Base-by-base conservation (phyloP, 202 grass and related monocot species). In the Sporobolus alterniflorus region DNA sequence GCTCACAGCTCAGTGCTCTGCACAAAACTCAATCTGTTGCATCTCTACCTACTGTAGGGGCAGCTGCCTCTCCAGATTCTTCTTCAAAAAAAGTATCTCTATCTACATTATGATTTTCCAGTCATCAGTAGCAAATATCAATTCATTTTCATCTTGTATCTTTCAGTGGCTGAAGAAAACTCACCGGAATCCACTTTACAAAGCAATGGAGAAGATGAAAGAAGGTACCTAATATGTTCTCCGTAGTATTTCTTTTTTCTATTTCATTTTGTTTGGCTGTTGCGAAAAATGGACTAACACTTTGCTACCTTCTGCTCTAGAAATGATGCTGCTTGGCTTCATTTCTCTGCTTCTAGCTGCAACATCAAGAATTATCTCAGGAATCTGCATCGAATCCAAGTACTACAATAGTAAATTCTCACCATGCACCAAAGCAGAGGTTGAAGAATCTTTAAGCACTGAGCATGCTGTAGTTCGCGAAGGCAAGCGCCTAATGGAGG, bases 131-230 rank as follows among this genome's bases (percentile, higher is more conserved):
- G 47, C 47, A 49, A 49, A 49, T 49, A 20, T 71, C 3, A n/a
- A 50, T 33, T 62, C 41, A 32, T 62, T n/a, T 3, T 39, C 22
- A 60, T 67, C 69, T 33, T 62, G 21, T 81, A 9, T 70, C 70
- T 42, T 85, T 48, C 77, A 98, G 93, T 98, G 96, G 96, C 63
- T 98, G 89, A 95, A 95, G 87, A 93, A 94, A 69, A 98, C 96
- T 5, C 87, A 84, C 60, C 84, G 96, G 50, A 95, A 98, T 63
- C 96, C 96, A 77, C 93, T 98, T 25, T 75, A 82, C 82, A 92
- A 98, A 74, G 91, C 96, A 8, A 87, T 98, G 76, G 96, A 98
- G 82, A 95, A 95, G 75, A 98, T 98, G 96, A 98, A 98, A 88
- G 93, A 95, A 95, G 96, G 95, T 98, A 69, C 25, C 18, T 3